phyloP scores from a whole-genome alignment of 2,329 filamentous ascomycete species.

The Colletotrichum sp. region DNA sequence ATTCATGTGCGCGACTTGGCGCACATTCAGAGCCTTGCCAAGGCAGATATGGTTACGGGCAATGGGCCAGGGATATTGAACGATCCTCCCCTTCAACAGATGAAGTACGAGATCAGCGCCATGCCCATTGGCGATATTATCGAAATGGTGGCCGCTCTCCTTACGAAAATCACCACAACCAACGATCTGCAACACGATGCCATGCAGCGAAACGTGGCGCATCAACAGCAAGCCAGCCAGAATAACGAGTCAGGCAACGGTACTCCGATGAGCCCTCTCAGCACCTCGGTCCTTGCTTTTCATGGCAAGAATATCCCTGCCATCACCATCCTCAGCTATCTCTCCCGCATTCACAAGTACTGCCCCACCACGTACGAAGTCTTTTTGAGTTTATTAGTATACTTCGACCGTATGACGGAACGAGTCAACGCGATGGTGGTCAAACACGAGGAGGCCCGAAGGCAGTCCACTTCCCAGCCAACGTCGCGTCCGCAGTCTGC shows the following conservation, averaged over 20 bases:
- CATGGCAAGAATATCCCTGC: slow-evolving; percentile 98
- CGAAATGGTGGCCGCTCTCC: slow-evolving; percentile 95
- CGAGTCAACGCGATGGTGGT: slow-evolving; percentile 84
- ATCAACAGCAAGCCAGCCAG: slow-evolving; percentile 59
- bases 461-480: slow-evolving; percentile 34
- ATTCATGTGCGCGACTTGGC: slow-evolving; percentile 88
- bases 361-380: slow-evolving; percentile 99
- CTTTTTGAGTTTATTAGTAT: slow-evolving; percentile 91
- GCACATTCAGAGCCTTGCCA: slow-evolving; percentile 89
- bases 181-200: slow-evolving; percentile 96
- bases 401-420: slow-evolving; percentile 99
- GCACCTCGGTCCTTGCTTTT: slow-evolving; percentile 82
- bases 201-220: slow-evolving; percentile 73
- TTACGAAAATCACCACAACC: slow-evolving; percentile 96
- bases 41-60: slow-evolving; percentile 72
- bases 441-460: slow-evolving; percentile 64
- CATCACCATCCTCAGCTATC: slow-evolving; percentile 95
- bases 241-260: slow-evolving; percentile 50
- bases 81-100: slow-evolving; percentile 57
- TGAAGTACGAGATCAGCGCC: slow-evolving; percentile 90
- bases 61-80: slow-evolving; percentile 53
- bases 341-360: slow-evolving; percentile 97
- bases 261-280: slow-evolving; percentile 65
- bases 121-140: slow-evolving; percentile 99
- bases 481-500: slow-evolving; percentile 17